Conservation (phyloP, 371 early-diverging fungal species). For the Mucor saturninus region DNA sequence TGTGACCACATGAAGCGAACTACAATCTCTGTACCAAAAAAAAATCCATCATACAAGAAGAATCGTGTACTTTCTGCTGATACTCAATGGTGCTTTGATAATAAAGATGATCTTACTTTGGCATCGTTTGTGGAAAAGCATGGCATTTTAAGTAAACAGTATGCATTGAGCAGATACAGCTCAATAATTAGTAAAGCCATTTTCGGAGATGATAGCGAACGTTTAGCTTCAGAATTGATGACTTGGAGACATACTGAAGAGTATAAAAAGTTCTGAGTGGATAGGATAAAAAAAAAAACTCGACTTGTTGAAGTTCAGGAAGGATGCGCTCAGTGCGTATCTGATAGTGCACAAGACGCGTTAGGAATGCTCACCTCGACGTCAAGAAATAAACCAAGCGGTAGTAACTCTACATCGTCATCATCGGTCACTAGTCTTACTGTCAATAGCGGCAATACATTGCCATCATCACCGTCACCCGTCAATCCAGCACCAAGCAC, state of each 20-base stretch:
- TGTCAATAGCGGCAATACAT: slow-evolving; percentile 22
- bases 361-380: slow-evolving; percentile 22
- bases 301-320: slow-evolving; percentile 21
- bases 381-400: slow-evolving; percentile 23
- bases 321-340: slow-evolving; percentile 10
- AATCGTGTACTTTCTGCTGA: slow-evolving; percentile 29
- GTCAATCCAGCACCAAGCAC: slow-evolving; percentile 1
- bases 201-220: slow-evolving; percentile 21
- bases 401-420: slow-evolving; percentile 13
- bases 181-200: slow-evolving; percentile 23
- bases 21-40: slow-evolving; percentile 22
- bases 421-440: slow-evolving; percentile 18
- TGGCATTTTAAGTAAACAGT: slow-evolving; percentile 25
- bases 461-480: slow-evolving; percentile 17
- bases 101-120: slow-evolving; percentile 23
- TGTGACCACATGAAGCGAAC: slow-evolving; percentile 23
- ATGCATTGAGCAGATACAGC: slow-evolving; percentile 27
- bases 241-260: slow-evolving; percentile 20
- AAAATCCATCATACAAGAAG: slow-evolving; percentile 26
- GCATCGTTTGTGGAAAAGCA: slow-evolving; percentile 22
- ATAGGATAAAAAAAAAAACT: slow-evolving; percentile 20
- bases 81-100: slow-evolving; percentile 30
- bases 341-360: slow-evolving; percentile 20
- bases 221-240: slow-evolving; percentile 29
- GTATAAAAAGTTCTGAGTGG: slow-evolving; percentile 23